Evolutionary conservation across 805 yeast genomes (phyloP), one percentile per base, ranked within the genome.

Genomic region (Hanseniaspora meyeri): DNA sequence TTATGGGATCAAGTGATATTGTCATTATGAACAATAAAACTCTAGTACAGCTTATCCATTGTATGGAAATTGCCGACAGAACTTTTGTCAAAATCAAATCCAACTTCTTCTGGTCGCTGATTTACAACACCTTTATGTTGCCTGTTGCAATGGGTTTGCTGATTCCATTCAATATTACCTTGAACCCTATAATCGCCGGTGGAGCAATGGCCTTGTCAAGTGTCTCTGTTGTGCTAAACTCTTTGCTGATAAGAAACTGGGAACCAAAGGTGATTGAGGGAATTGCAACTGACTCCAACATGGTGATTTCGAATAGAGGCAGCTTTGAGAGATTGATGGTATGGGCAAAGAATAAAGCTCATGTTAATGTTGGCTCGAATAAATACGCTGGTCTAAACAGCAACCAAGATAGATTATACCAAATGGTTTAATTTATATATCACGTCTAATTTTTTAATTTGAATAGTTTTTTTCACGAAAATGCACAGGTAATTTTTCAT

Each of bases 61-160:
- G 90, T 0, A 65, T 85, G 36, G 85, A 83, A 58, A 78, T 91
- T 12, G 81, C 95, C 0, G 72, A 74, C 47, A 76, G 75, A 37
- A 88, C 96, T 0, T 84, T 90, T 66, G 68, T 69, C 38, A 78
- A 88, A 60, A 86, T 91, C 60, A 85, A 84, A 65, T 65, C 83
- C 69, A 93, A 93, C 67, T 87, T 91, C 62, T 67, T 85, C 57
- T 86, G 96, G 85, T 96, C 97, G 1, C 77, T 83, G 9, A 72
- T 88, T 45, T 91, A 91, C 70, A 91, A 91, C 64, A 43, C 85
- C 17, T 71, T 86, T 32, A 91, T 93, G 83, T 75, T 91, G 38
- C 98, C 97, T 2, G 77, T 91, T 62, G 96, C 97, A 0, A 91
- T 95, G 83, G 97, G 97, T 1, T 77, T 84, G n/a, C 74, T 91